Base-by-base conservation (phyloP, 1,284 basidiomycete genomes). In the Exobasidium rhododendri region DNA sequence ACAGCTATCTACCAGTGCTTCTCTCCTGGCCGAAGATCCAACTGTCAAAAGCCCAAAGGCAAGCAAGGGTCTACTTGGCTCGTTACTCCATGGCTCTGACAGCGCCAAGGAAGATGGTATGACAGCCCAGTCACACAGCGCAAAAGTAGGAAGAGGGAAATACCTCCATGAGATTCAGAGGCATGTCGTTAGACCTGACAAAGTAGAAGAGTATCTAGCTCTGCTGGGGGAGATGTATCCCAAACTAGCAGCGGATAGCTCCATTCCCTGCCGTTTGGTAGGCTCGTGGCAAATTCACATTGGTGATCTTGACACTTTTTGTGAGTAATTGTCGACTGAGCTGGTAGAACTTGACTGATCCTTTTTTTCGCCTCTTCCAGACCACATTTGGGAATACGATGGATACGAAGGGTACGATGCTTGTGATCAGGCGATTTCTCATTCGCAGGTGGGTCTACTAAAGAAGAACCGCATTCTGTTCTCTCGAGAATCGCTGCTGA, bases 341-440 rank as follows among this genome's bases (percentile, higher is more conserved):
- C 40, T 24, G 13, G 44, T 20, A n/a, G 44, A n/a, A 45, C n/a
- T n/a, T n/a, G n/a, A n/a, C n/a, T n/a, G n/a, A n/a, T n/a, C n/a
- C n/a, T n/a, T n/a, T n/a, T 17, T 40, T 40, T 40, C 17, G 35
- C 7, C 35, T 17, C 17, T 40, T 10, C 35, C 35, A 40, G 35
- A 76, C 65, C 75, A 76, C 56, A 74, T 78, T 45, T 78, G 77
- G 77, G 63, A 73, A 51, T 76, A 76, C 64, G 66, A 76, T 29
- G 70, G 72, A 20, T 78, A 78, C 35, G 66, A 68, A 3, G 77
- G 74, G 17, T 77, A 74, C 59, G 77, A 78, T 62, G 63, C 63
- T 31, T 65, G 65, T 35, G 59, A 64, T 24, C 58, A 59, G 1
- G 62, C 71, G 11, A 49, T 68, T 2, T 52, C 58, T 4, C 56